Conservation (phyloP, 2,329 filamentous ascomycete genomes). For the Penicillium sp. region DNA sequence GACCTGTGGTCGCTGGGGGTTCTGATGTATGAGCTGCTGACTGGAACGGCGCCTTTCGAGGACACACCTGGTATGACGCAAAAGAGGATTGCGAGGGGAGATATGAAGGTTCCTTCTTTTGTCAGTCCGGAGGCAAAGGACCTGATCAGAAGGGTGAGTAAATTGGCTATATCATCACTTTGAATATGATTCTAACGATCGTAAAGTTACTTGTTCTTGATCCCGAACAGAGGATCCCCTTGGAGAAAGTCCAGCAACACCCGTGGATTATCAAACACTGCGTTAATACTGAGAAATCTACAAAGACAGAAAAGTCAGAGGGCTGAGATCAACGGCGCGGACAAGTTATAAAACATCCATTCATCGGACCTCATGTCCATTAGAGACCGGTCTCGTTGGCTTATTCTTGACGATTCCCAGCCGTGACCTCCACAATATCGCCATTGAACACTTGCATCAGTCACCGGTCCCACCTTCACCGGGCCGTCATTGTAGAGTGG, state of each 20-base stretch:
- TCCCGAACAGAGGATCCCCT: slow-evolving; percentile 82
- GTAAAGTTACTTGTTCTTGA: slow-evolving; percentile 77
- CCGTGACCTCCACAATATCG: not conserved
- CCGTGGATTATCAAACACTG: slow-evolving; percentile 98
- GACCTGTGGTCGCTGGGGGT: slow-evolving; percentile 90
- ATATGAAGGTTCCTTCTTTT: slow-evolving; percentile 56
- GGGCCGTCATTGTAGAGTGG: not conserved
- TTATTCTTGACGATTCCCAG: not conserved
- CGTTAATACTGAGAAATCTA: slow-evolving; percentile 7
- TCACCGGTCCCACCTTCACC: no score
- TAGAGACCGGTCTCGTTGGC: not conserved
- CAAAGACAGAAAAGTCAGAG: not conserved
- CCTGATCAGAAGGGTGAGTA: slow-evolving; percentile 75
- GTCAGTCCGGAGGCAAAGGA: slow-evolving; percentile 59
- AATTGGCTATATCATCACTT: not conserved
- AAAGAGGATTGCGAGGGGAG: not conserved
- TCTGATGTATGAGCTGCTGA: slow-evolving; percentile 66
- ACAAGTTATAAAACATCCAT: not conserved
- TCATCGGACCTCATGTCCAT: not conserved
- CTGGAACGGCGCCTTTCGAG: slow-evolving; percentile 5
- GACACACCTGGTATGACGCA: slow-evolving; percentile 2
- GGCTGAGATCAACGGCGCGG: not conserved
- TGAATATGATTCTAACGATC: slow-evolving; percentile 19
- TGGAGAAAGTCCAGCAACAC: slow-evolving; percentile 82
- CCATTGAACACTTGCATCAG: not conserved